These are phyloP conservation scores for Penicillium sp. DNA, from an alignment of 2,329 filamentous ascomycete species.

Conservation along the genomic window DNA sequence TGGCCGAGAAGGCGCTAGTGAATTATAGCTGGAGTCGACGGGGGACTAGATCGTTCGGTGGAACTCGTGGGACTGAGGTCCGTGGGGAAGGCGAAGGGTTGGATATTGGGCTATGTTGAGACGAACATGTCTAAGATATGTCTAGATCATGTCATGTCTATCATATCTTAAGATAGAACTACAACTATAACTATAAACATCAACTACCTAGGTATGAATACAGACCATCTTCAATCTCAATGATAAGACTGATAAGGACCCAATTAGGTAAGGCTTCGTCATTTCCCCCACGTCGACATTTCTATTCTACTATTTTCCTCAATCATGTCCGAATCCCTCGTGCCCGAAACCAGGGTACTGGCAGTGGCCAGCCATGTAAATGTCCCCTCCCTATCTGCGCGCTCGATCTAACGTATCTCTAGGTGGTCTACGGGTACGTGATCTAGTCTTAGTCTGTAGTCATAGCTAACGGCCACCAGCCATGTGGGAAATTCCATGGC, in stretches of 20 bases:
- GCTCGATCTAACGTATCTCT: neutral
- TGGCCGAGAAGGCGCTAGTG: constrained; percentile 16
- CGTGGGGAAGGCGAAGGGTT: no score
- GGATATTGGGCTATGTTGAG: no score
- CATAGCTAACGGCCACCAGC: constrained; percentile 45
- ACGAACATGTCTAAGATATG: no score
- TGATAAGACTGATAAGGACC: neutral
- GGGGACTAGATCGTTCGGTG: constrained; percentile 25
- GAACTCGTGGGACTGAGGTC: constrained; percentile 4
- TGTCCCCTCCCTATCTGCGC: neutral
- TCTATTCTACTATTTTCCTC: neutral
- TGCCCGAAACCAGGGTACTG: constrained; percentile 66
- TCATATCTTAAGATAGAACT: no score
- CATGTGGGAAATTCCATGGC: constrained; percentile 98
- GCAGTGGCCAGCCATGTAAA: constrained; percentile 91
- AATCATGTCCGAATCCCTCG: constrained; percentile 37
- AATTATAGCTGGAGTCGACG: constrained; percentile 6
- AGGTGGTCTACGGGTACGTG: constrained; percentile 35
- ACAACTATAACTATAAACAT: no score
- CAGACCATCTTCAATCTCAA: no score
- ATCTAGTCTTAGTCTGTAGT: constrained; percentile 7
- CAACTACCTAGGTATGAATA: no score
- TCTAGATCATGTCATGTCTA: no score
- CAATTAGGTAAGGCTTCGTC: constrained; percentile 21
- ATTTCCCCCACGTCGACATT: constrained; percentile 11